phyloP scores from a whole-genome alignment of 1,139 yeast species.

The Pichia inconspicua region DNA sequence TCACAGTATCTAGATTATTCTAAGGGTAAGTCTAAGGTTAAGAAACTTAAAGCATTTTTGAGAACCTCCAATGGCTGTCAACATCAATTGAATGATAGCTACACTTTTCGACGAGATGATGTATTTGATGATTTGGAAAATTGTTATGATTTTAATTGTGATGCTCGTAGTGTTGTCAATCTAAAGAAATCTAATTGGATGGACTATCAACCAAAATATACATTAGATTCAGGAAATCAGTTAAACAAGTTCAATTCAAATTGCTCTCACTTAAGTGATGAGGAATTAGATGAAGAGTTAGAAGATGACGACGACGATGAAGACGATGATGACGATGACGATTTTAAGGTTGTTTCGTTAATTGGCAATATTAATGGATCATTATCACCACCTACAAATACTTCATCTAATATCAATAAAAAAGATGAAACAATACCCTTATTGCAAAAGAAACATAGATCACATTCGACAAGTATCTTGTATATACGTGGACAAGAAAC shows the following conservation, averaged over 20 bases:
- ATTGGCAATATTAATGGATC: neutral
- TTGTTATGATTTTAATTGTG: neutral
- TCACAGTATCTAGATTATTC: conserved; percentile 74
- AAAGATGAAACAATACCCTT: conserved; percentile 1
- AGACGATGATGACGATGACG: conserved; percentile 8
- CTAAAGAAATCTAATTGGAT: neutral
- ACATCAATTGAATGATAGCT: conserved; percentile 18
- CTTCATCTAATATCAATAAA: neutral
- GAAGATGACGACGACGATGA: conserved; percentile 1
- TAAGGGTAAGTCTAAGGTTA: conserved; percentile 51
- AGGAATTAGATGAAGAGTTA: neutral
- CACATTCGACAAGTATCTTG: neutral
- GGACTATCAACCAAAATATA: neutral
- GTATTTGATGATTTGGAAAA: neutral
- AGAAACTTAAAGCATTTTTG: conserved; percentile 28
- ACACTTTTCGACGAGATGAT: conserved; percentile 1
- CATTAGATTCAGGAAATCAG: neutral
- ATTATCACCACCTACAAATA: neutral
- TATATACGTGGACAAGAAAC: conserved; percentile 4
- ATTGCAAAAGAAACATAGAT: neutral
- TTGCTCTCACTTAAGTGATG: neutral
- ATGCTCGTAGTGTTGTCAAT: neutral
- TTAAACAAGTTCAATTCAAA: neutral
- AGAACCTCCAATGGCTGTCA: conserved; percentile 3
- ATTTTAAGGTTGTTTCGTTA: conserved; percentile 10